Conservation (phyloP, 495 filamentous ascomycete genomes). For the Penicillium mononematosum region DNA sequence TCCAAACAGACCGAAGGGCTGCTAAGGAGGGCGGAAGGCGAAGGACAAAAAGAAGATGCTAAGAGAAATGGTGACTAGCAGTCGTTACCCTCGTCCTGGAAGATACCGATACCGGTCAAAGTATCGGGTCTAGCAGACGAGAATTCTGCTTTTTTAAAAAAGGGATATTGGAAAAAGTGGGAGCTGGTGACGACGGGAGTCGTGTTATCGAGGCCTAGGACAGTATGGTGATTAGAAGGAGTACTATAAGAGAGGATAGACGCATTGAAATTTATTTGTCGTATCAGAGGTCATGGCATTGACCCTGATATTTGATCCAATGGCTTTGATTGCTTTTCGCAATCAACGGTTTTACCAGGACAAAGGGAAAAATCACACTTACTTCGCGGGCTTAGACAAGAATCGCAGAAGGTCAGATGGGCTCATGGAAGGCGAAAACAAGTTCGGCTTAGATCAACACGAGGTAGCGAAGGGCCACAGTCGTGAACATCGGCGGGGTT, state of each 20-base stretch:
- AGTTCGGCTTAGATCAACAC: constrained; percentile 38
- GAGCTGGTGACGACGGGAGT: constrained; percentile 25
- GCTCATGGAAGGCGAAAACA: constrained; percentile 71
- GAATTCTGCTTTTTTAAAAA: constrained; percentile 60
- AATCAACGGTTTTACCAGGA: not conserved
- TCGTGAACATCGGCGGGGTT: constrained; percentile 39
- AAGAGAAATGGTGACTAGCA: constrained; percentile 82
- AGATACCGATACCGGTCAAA: constrained; percentile 84
- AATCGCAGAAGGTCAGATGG: constrained; percentile 89
- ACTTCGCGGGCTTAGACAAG: constrained; percentile 96
- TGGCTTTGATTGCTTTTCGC: not conserved
- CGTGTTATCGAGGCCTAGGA: constrained; percentile 87
- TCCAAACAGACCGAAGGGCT: constrained; percentile 43
- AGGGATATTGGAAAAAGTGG: constrained; percentile 17
- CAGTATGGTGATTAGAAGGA: constrained; percentile 15
- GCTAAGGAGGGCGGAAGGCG: constrained; percentile 88
- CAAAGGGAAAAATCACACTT: constrained; percentile 35
- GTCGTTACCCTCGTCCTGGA: constrained; percentile 62
- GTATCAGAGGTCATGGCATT: not conserved
- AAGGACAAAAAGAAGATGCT: constrained; percentile 73
- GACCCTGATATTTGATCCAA: not conserved
- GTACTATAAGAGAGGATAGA: constrained; percentile 3
- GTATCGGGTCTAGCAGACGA: constrained; percentile 94
- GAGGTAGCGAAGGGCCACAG: constrained; percentile 39
- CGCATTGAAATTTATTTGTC: not conserved